These are phyloP conservation scores for Fusarium nodosum DNA, from an alignment of 2,329 filamentous ascomycete species.

Conservation along the genomic window DNA sequence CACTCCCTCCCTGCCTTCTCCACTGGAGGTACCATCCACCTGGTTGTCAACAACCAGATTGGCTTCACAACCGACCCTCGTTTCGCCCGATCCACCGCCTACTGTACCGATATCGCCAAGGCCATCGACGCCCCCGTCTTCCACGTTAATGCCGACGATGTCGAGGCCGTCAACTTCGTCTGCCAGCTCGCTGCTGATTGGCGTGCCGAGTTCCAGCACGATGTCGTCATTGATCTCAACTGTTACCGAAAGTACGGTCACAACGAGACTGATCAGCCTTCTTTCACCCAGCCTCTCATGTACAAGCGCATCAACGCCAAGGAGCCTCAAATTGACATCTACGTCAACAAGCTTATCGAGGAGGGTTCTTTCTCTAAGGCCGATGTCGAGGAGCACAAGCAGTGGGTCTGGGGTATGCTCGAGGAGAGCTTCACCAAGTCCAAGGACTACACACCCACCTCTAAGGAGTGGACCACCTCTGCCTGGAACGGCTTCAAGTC, in stretches of 20 bases:
- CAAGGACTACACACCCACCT: constrained; percentile 96
- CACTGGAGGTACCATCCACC: constrained; percentile 95
- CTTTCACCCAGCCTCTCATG: constrained; percentile 99
- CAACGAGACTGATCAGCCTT: constrained; percentile 99
- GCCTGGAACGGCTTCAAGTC: constrained; percentile 99
- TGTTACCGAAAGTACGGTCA: constrained; percentile 99
- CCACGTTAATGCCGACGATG: constrained; percentile 99
- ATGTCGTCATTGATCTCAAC: constrained; percentile 97
- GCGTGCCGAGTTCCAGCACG: constrained; percentile 98
- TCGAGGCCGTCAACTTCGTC: constrained; percentile 97
- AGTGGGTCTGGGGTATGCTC: constrained; percentile 99
- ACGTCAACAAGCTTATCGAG: constrained; percentile 88
- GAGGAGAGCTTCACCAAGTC: constrained; percentile 97
- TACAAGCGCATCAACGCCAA: constrained; percentile 96
- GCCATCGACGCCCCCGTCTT: constrained; percentile 98
- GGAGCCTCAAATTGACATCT: constrained; percentile 87
- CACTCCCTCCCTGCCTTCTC: constrained; percentile 96
- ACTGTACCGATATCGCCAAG: constrained; percentile 99
- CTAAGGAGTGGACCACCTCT: constrained; percentile 98
- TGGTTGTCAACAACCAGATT: constrained; percentile 99
- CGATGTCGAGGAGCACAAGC: constrained; percentile 98
- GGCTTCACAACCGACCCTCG: constrained; percentile 99
- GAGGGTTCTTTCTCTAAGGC: constrained; percentile 97
- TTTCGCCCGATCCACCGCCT: constrained; percentile 96
- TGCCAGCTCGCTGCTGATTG: constrained; percentile 97